A percentile compares a stretch with the other conserved stretches of the same genome.
Evolutionary conservation across 2,329 filamentous ascomycete species (phyloP).

Genomic region (Amauroascus niger): DNA sequence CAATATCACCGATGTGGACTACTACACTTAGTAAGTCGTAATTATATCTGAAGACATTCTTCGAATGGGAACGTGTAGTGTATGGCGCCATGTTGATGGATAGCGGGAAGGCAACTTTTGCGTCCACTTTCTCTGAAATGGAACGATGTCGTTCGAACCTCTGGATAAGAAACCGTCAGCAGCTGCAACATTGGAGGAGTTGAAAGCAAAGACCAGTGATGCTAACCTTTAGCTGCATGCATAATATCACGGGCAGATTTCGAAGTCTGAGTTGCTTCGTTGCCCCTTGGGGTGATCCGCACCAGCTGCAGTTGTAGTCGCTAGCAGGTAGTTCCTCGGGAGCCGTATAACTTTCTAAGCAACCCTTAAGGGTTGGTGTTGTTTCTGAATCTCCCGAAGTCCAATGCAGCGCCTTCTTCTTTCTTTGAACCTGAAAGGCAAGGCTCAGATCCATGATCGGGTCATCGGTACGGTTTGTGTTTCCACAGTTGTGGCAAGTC

Average conservation of each 20-base stretch:
- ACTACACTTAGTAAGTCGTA: slow-evolving; percentile 87
- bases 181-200: neutral
- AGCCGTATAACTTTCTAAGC: slow-evolving; percentile 78
- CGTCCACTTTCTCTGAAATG: slow-evolving; percentile 76
- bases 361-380: slow-evolving; percentile 56
- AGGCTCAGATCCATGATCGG: slow-evolving; percentile 86
- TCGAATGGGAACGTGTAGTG: slow-evolving; percentile 52
- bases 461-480: slow-evolving; percentile 71
- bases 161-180: slow-evolving; percentile 27
- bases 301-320: slow-evolving; percentile 78
- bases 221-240: slow-evolving; percentile 80
- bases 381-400: slow-evolving; percentile 31
- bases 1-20: slow-evolving; percentile 85
- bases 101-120: slow-evolving; percentile 73
- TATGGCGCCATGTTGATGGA: slow-evolving; percentile 86
- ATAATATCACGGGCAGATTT: slow-evolving; percentile 75
- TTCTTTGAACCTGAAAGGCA: slow-evolving; percentile 70
- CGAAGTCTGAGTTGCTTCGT: slow-evolving; percentile 78
- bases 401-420: slow-evolving; percentile 39
- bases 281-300: slow-evolving; percentile 63
- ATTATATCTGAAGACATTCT: slow-evolving; percentile 48
- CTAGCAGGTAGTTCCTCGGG: slow-evolving; percentile 64
- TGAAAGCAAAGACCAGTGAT: neutral
- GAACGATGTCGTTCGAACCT: slow-evolving; percentile 68
- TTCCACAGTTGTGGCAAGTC: slow-evolving; percentile 78